Conservation (phyloP, 176 grass and related monocot species). For the Miscanthus lutarioriparius region DNA sequence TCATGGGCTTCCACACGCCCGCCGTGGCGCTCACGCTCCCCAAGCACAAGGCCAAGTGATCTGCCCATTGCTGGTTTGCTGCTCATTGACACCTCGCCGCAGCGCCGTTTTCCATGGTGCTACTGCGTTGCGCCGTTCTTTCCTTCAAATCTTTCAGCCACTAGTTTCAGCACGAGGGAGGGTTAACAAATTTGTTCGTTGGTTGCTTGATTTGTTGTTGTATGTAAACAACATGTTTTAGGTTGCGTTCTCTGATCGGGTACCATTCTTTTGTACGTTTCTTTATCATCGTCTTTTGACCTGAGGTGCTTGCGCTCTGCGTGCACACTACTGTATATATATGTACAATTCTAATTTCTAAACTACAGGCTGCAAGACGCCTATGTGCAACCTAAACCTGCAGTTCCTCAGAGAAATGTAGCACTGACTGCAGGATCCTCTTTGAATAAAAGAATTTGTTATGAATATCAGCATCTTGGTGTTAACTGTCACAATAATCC, state of each 20-base stretch:
- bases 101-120: slow-evolving; percentile 19
- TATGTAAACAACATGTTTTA: not conserved
- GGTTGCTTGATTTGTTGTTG: not conserved
- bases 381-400: slow-evolving; percentile 4
- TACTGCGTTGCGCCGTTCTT: not conserved
- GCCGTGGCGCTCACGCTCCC: slow-evolving; percentile 67
- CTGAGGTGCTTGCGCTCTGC: not conserved
- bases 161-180: not conserved
- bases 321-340: slow-evolving; percentile 17
- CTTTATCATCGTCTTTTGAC: slow-evolving; percentile 23
- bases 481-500: not conserved
- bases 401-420: slow-evolving; percentile 25
- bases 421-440: not conserved
- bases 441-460: slow-evolving; percentile 28
- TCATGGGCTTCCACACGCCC: slow-evolving; percentile 62
- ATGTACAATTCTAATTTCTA: slow-evolving; percentile 29
- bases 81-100: not conserved
- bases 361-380: not conserved
- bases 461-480: not conserved
- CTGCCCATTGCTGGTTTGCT: too few species aligned
- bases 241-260: slow-evolving; percentile 25
- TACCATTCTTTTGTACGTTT: slow-evolving; percentile 45
- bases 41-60: slow-evolving; percentile 53
- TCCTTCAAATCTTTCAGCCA: too few species aligned
- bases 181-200: slow-evolving; percentile 28